Base-by-base conservation (phyloP, 331 rosid genomes). In the Spiraea crenata region DNA sequence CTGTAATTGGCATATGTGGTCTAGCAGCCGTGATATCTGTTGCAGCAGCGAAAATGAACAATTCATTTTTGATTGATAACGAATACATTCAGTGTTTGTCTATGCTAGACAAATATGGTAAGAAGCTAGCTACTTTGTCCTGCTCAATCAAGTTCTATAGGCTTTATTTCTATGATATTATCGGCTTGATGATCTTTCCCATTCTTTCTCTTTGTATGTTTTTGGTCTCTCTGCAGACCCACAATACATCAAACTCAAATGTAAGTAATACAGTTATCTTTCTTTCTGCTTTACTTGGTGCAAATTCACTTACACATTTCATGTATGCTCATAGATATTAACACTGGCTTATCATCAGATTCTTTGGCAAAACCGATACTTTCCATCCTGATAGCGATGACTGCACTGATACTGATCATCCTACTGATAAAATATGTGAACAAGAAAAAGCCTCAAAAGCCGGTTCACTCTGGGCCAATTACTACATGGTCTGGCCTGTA, bases 401-500 rank as follows among this genome's bases (percentile, higher is more conserved):
- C 65, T 7, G 71, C 52, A 3, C 7, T 88, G 25, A 2, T 16
- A 57, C 17, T 86, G 69, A 71, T 87, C 0, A 46, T 86, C 1
- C 15, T 83, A 31, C 45, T 85, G 76, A 78, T 87, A 16, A 85
- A 69, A 68, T 76, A 74, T 45, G 82, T 77, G 44, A 54, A 63
- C 3, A 80, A 78, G 85, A 88, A 85, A 82, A 82, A 79, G 79
- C 71, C 57, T 13, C 8, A 3, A 6, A 79, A 79, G 44, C 52
- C 63, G 2, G 76, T 42, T 20, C 38, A 31, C 10, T 75, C 79
- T 42, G 80, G 78, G 34, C 87, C 74, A 61, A 74, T 69, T 0
- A 58, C 64, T 2, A 41, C 79, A 0, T 92, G 96, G 88, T 85
- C 98, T 1, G 93, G 93, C 42, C 75, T 93, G 5, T 90, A 92